phyloP scores from a whole-genome alignment of 192 early-diverging fungal genomes.

The Linnemannia schmuckeri region DNA sequence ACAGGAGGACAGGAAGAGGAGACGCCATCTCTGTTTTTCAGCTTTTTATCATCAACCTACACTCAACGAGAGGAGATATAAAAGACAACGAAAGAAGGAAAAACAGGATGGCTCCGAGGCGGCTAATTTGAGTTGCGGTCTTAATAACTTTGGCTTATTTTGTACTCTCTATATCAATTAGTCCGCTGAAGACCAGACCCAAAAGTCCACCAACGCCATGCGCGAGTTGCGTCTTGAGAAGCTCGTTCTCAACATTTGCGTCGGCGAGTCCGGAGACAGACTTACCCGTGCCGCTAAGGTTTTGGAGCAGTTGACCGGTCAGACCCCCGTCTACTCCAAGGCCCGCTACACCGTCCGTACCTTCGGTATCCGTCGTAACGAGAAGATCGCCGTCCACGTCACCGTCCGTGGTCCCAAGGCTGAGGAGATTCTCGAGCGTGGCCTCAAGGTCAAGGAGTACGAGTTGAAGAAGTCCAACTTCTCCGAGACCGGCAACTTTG shows the following conservation, averaged over 20 bases:
- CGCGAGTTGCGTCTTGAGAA: constrained; percentile 98
- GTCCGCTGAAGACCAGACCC: constrained; percentile 77
- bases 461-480: constrained; percentile 97
- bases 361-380: constrained; percentile 99
- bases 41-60: background rate
- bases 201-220: constrained; percentile 89
- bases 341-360: constrained; percentile 99
- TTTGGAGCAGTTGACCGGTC: constrained; percentile 99
- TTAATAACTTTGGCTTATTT: constrained; percentile 51
- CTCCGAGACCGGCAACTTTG: constrained; percentile 98
- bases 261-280: constrained; percentile 99
- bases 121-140: constrained; percentile 55
- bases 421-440: constrained; percentile 98
- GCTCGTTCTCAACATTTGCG: constrained; percentile 99
- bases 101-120: constrained; percentile 37
- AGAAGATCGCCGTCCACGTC: constrained; percentile 99
- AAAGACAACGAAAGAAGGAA: background rate
- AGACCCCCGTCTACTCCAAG: constrained; percentile 99
- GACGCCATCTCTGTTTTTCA: background rate
- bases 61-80: background rate
- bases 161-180: constrained; percentile 55
- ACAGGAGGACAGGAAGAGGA: background rate
- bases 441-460: constrained; percentile 99
- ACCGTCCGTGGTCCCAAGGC: constrained; percentile 93
- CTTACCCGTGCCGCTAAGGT: constrained; percentile 99